Percentiles rank a stretch among this genome's conserved stretches.
These are phyloP conservation scores for Chalara sp. DNA, from an alignment of 2,329 filamentous ascomycete genomes.

Conservation along the genomic window DNA sequence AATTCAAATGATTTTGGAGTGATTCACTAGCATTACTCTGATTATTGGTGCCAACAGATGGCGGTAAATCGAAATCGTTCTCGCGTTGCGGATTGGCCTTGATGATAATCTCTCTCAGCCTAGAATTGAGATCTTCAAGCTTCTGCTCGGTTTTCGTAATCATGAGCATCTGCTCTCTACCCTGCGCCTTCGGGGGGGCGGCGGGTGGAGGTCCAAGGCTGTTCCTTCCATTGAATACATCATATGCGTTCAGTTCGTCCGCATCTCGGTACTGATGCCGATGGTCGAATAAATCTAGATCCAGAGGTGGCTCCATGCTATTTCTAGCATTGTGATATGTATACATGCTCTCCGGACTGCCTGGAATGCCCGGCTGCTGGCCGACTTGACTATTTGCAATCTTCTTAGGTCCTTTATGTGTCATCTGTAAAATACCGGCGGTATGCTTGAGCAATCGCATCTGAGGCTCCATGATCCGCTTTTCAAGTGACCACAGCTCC, in stretches of 20 bases:
- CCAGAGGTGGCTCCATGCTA: constrained; percentile 46
- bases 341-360: constrained; percentile 72
- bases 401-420: constrained; percentile 65
- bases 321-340: constrained; percentile 57
- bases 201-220: constrained; percentile 2
- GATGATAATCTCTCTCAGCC: constrained; percentile 60
- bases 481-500: constrained; percentile 75
- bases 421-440: constrained; percentile 84
- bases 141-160: constrained; percentile 58
- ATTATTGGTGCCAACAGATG: constrained; percentile 34
- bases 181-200: constrained; percentile 7
- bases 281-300: constrained; percentile 68
- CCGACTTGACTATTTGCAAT: constrained; percentile 34
- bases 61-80: constrained; percentile 14
- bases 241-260: constrained; percentile 51
- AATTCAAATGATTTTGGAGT: constrained; percentile 56
- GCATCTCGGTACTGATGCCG: constrained; percentile 64
- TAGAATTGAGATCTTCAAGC: constrained; percentile 61
- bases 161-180: constrained; percentile 35
- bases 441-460: constrained; percentile 80
- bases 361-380: constrained; percentile 48
- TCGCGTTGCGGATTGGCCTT: constrained; percentile 46
- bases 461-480: constrained; percentile 67
- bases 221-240: constrained; percentile 12
- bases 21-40: constrained; percentile 39